Conservation (phyloP, 352 stramenopile genomes). For the Thraustochytrium striatum region DNA sequence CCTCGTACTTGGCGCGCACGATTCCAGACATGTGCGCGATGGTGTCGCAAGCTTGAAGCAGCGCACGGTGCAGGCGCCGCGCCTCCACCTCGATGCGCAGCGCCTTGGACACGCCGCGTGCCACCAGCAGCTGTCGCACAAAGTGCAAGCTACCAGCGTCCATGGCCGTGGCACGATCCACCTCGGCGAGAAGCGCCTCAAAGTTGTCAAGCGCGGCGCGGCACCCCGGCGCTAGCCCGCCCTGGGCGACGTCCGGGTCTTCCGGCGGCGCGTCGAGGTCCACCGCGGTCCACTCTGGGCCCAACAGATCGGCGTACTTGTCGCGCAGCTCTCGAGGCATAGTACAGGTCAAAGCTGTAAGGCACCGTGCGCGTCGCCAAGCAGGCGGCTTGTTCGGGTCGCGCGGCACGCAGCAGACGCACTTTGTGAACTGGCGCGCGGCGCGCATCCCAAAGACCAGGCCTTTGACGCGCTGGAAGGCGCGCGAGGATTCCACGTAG, state of each 20-base stretch:
- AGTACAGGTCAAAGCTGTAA: not conserved
- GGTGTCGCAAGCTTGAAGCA: not conserved
- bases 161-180: not conserved
- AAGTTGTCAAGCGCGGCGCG: not conserved
- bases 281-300: not conserved
- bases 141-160: not conserved
- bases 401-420: conserved; percentile 31
- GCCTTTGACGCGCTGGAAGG: conserved; percentile 5
- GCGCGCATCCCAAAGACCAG: not conserved
- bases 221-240: not conserved
- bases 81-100: conserved; percentile 25
- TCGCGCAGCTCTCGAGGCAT: not conserved
- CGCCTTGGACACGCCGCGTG: conserved; percentile 31
- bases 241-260: conserved; percentile 11
- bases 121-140: not conserved
- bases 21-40: not conserved
- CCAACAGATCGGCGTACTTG: not conserved
- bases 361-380: not conserved
- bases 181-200: not conserved
- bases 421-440: conserved; percentile 20
- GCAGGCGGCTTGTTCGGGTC: conserved; percentile 5
- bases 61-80: not conserved
- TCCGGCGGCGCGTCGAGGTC: not conserved
- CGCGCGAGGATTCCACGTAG: conserved; percentile 1
- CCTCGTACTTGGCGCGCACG: not conserved